A percentile compares a stretch with the other conserved stretches of the same genome.
These are phyloP conservation scores for Fraxinus nigra DNA, from an alignment of 305 asterid genomes.

Conservation along the genomic window DNA sequence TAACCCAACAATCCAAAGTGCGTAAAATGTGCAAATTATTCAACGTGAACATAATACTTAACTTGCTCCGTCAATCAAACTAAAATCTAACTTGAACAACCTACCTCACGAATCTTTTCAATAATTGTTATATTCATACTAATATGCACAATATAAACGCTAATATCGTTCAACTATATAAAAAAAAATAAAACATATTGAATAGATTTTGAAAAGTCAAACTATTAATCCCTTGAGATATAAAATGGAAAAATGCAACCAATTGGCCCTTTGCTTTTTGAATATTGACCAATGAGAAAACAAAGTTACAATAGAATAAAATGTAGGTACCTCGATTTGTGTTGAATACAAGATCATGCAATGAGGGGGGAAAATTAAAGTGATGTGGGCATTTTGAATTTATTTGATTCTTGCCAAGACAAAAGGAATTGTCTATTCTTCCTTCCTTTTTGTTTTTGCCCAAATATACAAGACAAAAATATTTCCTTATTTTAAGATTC, in stretches of 20 bases:
- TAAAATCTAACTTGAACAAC: neutral
- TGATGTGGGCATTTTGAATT: constrained; percentile 9
- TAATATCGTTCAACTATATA: neutral
- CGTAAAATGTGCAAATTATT: neutral
- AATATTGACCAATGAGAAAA: constrained; percentile 7
- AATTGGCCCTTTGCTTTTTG: neutral
- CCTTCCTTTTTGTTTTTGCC: constrained; percentile 10
- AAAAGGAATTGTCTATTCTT: constrained; percentile 17
- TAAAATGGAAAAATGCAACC: neutral
- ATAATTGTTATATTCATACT: neutral
- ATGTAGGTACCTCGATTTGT: neutral
- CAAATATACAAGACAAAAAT: constrained; percentile 18
- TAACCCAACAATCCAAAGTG: neutral
- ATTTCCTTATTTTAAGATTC: neutral
- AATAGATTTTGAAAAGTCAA: neutral
- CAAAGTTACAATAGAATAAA: neutral
- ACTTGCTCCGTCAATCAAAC: neutral
- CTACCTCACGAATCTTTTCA: neutral
- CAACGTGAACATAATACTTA: neutral
- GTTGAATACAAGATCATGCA: neutral
- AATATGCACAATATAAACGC: neutral
- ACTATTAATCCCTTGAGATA: neutral
- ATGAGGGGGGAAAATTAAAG: neutral
- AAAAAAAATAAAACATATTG: neutral
- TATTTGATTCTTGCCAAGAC: constrained; percentile 11